Base-by-base conservation (phyloP, 1,139 yeast genomes). In the Starmera stellimalicola region DNA sequence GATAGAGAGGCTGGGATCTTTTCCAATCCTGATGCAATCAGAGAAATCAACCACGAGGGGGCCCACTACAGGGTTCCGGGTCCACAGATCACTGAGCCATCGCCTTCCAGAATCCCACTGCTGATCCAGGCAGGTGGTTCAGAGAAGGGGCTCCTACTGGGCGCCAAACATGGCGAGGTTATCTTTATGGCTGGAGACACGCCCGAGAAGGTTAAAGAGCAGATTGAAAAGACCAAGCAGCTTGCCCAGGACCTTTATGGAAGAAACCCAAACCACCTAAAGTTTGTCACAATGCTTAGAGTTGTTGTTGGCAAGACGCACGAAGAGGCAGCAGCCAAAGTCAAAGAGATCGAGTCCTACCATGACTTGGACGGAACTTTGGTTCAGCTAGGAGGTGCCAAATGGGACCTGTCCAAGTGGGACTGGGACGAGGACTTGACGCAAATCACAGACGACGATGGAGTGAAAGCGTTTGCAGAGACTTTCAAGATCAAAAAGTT, bases 71-170 rank as follows among this genome's bases (percentile, higher is more conserved):
- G 42, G 7, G 66, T 62, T 7, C 65, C 63, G 3, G 67, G 66
- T 1, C 65, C 66, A 3, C 46, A 41, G 31, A 55, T 62, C 26
- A 51, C 60, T n/a, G 56, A 55, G 26, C 67, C 66, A 14, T 54
- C 63, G 11, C 60, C 61, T n/a, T 66, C 61, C 37, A 57, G 65
- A 43, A 42, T 62, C n/a, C 67, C 67, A 1, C 60, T 62, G 3
- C 51, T 64, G 29, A 50, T 63, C 27, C 70, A 64, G 43, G 70
- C 70, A 2, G 70, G 70, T 12, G 56, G 65, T 14, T 63, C 69
- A 1, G 48, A 54, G 14, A 55, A 55, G 14, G 69, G 70, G n/a
- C 57, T 55, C 33, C 58, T 59, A 9, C 58, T 59, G 46, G 68
- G 67, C 8, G 68, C 69, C 15, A 54, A 55, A 37, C 56, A 62